Evolutionary conservation across 2,329 filamentous ascomycete species (phyloP).

Genomic region (Penicillium sp.): DNA sequence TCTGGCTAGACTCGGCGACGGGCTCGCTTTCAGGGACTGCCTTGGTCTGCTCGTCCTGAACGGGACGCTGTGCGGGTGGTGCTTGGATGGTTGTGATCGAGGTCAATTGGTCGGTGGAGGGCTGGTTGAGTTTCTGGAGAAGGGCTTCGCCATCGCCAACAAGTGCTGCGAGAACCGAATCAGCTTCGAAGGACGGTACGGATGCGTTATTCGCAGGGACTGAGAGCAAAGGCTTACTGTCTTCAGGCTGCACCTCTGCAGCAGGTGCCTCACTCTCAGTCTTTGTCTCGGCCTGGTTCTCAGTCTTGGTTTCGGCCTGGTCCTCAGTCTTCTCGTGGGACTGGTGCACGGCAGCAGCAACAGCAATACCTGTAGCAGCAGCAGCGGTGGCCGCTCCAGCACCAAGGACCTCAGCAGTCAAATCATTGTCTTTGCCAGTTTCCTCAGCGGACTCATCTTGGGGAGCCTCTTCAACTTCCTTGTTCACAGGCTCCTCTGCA

Average conservation of each 20-base stretch:
- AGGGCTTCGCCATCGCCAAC: constrained; percentile 36
- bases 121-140: constrained; percentile 31
- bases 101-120: constrained; percentile 31
- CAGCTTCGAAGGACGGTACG: constrained; percentile 33
- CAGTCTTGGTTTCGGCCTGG: neutral
- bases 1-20: constrained; percentile 11
- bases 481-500: constrained; percentile 5
- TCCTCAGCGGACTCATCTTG: constrained; percentile 7
- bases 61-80: constrained; percentile 55
- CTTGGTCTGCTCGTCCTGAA: constrained; percentile 37
- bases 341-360: constrained; percentile 21
- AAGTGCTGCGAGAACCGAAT: constrained; percentile 32
- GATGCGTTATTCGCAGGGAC: constrained; percentile 20
- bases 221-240: constrained; percentile 24
- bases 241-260: constrained; percentile 18
- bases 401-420: constrained; percentile 27
- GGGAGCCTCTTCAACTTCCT: constrained; percentile 10
- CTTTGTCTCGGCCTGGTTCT: neutral
- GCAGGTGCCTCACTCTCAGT: constrained; percentile 1
- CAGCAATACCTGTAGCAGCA: constrained; percentile 26
- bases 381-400: constrained; percentile 30
- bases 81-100: constrained; percentile 87
- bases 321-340: constrained; percentile 1
- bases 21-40: constrained; percentile 12
- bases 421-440: constrained; percentile 17